Evolutionary conservation across 805 yeast species (phyloP), one percentile per base, ranked within the genome.

Genomic region (Nakazawaea ambrosiae): DNA sequence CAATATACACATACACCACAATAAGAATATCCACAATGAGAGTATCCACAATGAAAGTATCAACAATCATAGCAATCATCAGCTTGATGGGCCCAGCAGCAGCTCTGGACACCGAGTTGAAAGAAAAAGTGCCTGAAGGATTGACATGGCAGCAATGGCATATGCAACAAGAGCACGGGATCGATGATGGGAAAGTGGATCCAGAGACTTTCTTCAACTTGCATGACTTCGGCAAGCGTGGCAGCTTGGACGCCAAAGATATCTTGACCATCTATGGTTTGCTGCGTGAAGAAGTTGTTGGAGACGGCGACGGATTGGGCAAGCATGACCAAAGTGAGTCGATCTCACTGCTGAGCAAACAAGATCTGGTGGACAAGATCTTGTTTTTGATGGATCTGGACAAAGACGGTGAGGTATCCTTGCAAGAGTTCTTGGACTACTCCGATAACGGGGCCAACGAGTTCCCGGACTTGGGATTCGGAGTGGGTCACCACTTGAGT

Each of bases 401-500:
- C 53, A 57, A 65, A 10, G 89, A 87, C 54, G 82, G 82, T 1
- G 64, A 63, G 35, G 69, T 90, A 8, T 63, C 78, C 4, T 57
- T 73, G 37, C 76, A 77, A 7, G 96, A 87, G 53, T 90, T 88
- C 79, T 49, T 75, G 31, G 61, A 60, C 11, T 89, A 73, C 57
- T 68, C 73, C 7, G 56, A 57, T 2, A 60, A 57, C 10, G 94
- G 94, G 7, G 36, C 27, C 16, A 81, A 82, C 1, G 73, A 74
- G 45, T 73, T 90, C 52, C 97, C 97, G 1, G 97, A 90, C 57
- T 77, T 89, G 55, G 95, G 96, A 7, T 78, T 80, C 42, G 97
- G 97, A 22, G 89, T 86, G 6, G 96, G 96, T 20, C 96, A 89
- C 53, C 96, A 89, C 61, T 81, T 88, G 25, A 96, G 86, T 61